phyloP scores from a whole-genome alignment of 1,284 basidiomycete species.

The Leucoagaricus sp. region DNA sequence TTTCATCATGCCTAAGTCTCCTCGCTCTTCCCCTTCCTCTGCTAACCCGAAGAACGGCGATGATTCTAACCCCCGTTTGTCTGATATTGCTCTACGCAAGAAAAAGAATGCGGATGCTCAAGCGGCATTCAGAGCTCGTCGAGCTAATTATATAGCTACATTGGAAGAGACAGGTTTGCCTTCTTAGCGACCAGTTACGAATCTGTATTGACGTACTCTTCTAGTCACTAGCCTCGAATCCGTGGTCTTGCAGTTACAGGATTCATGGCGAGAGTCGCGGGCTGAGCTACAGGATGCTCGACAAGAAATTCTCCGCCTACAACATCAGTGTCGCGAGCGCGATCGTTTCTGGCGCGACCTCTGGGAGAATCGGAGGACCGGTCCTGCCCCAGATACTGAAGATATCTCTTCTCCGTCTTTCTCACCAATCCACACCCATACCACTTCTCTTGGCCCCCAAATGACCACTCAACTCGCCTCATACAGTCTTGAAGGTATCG shows the following conservation, averaged over 20 bases:
- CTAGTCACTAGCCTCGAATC: slow-evolving; percentile 77
- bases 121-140: slow-evolving; percentile 68
- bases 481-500: slow-evolving; percentile 40
- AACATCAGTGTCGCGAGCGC: slow-evolving; percentile 64
- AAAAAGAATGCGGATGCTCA: slow-evolving; percentile 85
- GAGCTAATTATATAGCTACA: slow-evolving; percentile 85
- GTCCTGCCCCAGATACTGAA: slow-evolving; percentile 53
- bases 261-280: slow-evolving; percentile 70
- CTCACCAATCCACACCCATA: slow-evolving; percentile 29
- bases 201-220: slow-evolving; percentile 20
- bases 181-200: not conserved
- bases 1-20: slow-evolving; percentile 47
- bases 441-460: slow-evolving; percentile 24
- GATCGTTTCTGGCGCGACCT: slow-evolving; percentile 72
- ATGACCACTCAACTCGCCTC: slow-evolving; percentile 35
- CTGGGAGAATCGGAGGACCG: slow-evolving; percentile 58
- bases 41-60: slow-evolving; percentile 39
- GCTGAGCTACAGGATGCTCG: slow-evolving; percentile 57
- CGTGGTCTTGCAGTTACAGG: slow-evolving; percentile 79
- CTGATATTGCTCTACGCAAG: slow-evolving; percentile 73
- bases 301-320: slow-evolving; percentile 64
- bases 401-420: slow-evolving; percentile 53
- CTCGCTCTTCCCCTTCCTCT: slow-evolving; percentile 36
- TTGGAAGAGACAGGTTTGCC: slow-evolving; percentile 79
- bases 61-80: slow-evolving; percentile 31